A percentile compares a stretch with the other conserved stretches of the same genome.
Conservation (phyloP, 2,329 filamentous ascomycete genomes). For the Monilinia fructicola region DNA sequence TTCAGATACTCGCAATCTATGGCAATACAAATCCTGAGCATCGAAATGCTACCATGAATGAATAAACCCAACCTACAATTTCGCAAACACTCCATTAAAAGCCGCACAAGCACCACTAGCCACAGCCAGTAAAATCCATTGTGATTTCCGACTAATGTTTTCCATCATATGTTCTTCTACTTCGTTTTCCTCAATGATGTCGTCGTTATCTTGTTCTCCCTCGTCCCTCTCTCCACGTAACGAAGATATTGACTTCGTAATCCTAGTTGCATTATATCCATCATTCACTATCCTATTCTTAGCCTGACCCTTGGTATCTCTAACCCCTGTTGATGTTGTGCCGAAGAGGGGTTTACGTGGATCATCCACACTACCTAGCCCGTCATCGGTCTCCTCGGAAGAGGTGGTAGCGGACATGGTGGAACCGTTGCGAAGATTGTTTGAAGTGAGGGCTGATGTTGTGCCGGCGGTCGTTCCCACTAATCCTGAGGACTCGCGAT, state of each 20-base stretch:
- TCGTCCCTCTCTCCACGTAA: constrained; percentile 14
- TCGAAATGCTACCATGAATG: neutral
- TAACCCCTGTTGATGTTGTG: constrained; percentile 18
- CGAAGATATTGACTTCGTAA: constrained; percentile 6
- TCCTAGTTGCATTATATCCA: neutral
- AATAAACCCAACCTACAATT: constrained; percentile 57
- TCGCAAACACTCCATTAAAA: constrained; percentile 73
- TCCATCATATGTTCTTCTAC: constrained; percentile 31
- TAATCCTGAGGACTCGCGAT: neutral
- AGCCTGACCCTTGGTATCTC: neutral
- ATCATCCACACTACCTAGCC: constrained; percentile 19
- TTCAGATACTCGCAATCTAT: neutral
- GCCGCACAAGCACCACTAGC: constrained; percentile 76
- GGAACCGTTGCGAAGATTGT: constrained; percentile 2
- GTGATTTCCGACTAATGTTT: constrained; percentile 43
- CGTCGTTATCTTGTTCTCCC: constrained; percentile 4
- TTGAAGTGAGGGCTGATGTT: neutral
- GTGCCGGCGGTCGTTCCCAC: neutral
- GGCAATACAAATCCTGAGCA: neutral
- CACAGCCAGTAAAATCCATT: constrained; percentile 69
- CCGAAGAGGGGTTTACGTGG: constrained; percentile 26
- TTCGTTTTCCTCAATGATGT: neutral
- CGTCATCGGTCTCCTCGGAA: constrained; percentile 12
- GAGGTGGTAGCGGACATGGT: constrained; percentile 7
- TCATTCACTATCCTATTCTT: constrained; percentile 12